These are phyloP conservation scores for Chlamydomonas asymmetrica DNA, from an alignment of 139 green algal genomes.

Conservation along the genomic window DNA sequence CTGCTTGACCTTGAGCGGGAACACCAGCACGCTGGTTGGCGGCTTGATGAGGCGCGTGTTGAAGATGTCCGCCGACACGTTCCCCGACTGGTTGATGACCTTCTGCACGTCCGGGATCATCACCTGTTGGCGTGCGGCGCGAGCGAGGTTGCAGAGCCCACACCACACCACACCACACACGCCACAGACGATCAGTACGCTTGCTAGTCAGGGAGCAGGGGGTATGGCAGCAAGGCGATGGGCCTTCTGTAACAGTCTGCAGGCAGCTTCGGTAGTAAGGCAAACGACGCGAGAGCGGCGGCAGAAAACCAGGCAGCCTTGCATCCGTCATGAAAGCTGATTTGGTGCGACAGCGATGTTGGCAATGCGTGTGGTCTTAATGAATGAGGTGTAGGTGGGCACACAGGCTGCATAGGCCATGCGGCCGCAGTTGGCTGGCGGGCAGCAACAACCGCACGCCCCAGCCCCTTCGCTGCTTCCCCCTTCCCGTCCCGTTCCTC, in stretches of 20 bases:
- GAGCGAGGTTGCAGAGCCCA: background rate
- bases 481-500: background rate
- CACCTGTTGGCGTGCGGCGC: slow-evolving; percentile 33
- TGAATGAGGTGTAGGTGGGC: background rate
- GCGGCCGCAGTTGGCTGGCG: too few species aligned
- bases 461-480: background rate
- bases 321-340: too few species aligned
- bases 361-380: too few species aligned
- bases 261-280: too few species aligned
- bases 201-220: too few species aligned
- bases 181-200: too few species aligned
- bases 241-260: too few species aligned
- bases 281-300: too few species aligned
- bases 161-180: background rate
- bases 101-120: slow-evolving; percentile 68
- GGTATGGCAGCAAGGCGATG: too few species aligned
- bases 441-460: background rate
- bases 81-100: slow-evolving; percentile 66
- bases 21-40: slow-evolving; percentile 56
- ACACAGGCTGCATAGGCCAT: background rate
- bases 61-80: slow-evolving; percentile 61
- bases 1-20: slow-evolving; percentile 60
- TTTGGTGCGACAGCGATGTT: too few species aligned
- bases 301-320: too few species aligned
- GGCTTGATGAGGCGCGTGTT: slow-evolving; percentile 59